Evolutionary conservation across 148 eudicot species (phyloP), one percentile per base, ranked within the genome.

Genomic region (Limonium bicolor): DNA sequence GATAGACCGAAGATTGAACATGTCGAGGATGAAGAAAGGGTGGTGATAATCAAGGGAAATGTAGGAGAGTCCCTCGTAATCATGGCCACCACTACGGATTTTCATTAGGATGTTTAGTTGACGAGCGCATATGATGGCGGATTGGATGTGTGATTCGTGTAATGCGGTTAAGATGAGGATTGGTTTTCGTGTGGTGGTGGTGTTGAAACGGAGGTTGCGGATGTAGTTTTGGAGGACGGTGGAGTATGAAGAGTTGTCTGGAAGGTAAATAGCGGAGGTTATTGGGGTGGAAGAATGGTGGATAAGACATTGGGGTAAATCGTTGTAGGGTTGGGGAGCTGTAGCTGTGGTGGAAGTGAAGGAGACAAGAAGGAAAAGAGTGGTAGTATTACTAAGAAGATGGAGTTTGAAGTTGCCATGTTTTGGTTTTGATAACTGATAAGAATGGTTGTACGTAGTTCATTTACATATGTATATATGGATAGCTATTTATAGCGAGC

Each of bases 21-120:
- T 49, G 46, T 69, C 74, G 7, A 63, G 74, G 19, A 63, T 16
- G 7, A 69, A 10, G 45, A 69, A 69, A 0, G 74, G 74, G 21
- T 56, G 30, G 4, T 17, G 43, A n/a, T 61, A 60, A 15, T 3
- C 26, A 7, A 20, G 19, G 2, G 54, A 35, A 2, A 50, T 42
- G 30, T 34, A 50, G 4, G 54, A 50, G 8, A 64, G 7, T 5
- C 64, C 69, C 16, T 64, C 67, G 26, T 55, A 56, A 20, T 63
- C 67, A 4, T 64, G 68, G 3, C 61, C 70, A 0, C 65, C 70
- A 51, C 74, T 69, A 17, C 74, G 56, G 19, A 63, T 50, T 54
- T 63, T 69, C 29, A 69, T 30, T 41, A 63, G 65, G 20, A 63
- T 9, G 4, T 65, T 65, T 4, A 38, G 31, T 17, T 10, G 50